Evolutionary conservation across 2,329 filamentous ascomycete genomes (phyloP), one percentile per base, ranked within the genome.

Genomic region (Raffaelea arxii): DNA sequence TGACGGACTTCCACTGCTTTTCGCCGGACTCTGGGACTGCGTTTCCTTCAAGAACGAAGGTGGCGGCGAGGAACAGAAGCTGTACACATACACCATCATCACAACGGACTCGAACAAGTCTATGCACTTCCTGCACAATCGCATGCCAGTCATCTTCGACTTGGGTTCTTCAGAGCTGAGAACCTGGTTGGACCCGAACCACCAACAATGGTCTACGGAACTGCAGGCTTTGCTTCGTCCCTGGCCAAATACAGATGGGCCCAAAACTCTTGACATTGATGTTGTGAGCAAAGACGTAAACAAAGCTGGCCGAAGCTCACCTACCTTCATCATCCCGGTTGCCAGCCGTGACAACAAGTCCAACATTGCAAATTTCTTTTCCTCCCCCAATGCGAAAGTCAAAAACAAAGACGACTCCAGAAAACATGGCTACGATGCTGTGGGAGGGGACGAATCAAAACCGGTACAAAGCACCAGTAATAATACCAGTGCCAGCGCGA

Each of bases 321-420:
- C 87, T 0, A 76, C 74, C 1, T 95, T 96, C 58, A 75, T 96
- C 39, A 70, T 95, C 2, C 91, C 91, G 0, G 67, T 96, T 27
- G 76, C 86, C 56, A 94, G 86, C 64, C 82, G 79, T 53, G 85
- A 90, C 57, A 96, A 96, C 63, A 96, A 94, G 67, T 80, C 75
- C 43, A 96, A 92, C 54, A 97, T 97, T 62, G 86, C 85, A 40
- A 95, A 95, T 57, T 96, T 95, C 69, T 97, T 97, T 58, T 74
- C 74, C 7, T 84, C 79, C 37, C 71, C 63, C 6, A 54, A 52
- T n/a, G n/a, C n/a, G 19, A 60, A 55, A 5, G 73, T 72, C 53
- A 62, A n/a, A n/a, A n/a, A n/a, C n/a, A n/a, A n/a, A n/a, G n/a
- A n/a, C n/a, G n/a, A n/a, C n/a, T n/a, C n/a, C n/a, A n/a, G n/a